phyloP scores from a whole-genome alignment of 345 rosid species.

The Citrus mangshanensis region DNA sequence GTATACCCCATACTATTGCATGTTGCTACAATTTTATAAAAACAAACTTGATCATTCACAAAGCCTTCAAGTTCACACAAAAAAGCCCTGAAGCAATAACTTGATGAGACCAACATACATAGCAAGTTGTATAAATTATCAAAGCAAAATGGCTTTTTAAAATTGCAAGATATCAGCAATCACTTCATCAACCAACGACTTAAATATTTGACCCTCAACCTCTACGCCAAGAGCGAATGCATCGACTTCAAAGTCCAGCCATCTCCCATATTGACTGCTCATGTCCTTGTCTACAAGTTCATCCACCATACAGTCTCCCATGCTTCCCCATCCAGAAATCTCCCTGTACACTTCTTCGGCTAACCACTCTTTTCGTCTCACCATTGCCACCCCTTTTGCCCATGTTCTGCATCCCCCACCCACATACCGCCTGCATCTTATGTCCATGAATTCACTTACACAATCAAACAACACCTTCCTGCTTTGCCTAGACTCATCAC shows the following conservation, averaged over 20 bases:
- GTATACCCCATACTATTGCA: not conserved
- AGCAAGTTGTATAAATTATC: not conserved
- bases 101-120: not conserved
- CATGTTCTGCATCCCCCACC: conserved; percentile 56
- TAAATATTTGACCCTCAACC: conserved; percentile 52
- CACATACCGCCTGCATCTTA: conserved; percentile 47
- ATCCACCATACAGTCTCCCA: conserved; percentile 84
- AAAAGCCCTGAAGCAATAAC: not conserved
- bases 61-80: not conserved
- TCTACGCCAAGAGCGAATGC: conserved; percentile 56
- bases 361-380: conserved; percentile 53
- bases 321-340: conserved; percentile 55
- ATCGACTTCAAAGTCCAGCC: conserved; percentile 76
- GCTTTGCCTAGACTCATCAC: conserved; percentile 35
- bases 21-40: not conserved
- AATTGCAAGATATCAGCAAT: conserved; percentile 40
- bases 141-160: conserved; percentile 10
- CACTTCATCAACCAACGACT: conserved; percentile 62
- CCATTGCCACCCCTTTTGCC: conserved; percentile 47
- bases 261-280: conserved; percentile 75
- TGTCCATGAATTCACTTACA: conserved; percentile 62
- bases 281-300: conserved; percentile 92
- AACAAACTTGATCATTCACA: not conserved
- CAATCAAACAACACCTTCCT: conserved; percentile 71
- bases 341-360: conserved; percentile 75